A percentile compares a stretch with the other conserved stretches of the same genome.
phyloP scores from a whole-genome alignment of 768 basidiomycete genomes.

The Lentinula boryana region DNA sequence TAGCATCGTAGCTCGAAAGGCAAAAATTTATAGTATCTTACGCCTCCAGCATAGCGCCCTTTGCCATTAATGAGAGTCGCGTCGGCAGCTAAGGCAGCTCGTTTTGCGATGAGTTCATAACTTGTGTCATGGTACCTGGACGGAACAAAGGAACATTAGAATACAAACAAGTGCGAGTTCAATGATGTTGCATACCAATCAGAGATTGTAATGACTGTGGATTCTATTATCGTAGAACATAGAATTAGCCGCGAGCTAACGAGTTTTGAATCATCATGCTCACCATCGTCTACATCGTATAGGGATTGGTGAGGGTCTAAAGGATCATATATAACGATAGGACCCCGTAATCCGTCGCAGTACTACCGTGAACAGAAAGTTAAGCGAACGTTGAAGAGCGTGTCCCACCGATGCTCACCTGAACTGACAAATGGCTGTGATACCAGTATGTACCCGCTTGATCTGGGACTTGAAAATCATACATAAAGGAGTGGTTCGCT shows the following conservation, averaged over 20 bases:
- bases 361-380: background rate
- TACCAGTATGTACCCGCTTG: slow-evolving; percentile 38
- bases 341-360: slow-evolving; percentile 23
- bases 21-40: slow-evolving; percentile 14
- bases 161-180: background rate
- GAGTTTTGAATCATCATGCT: background rate
- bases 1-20: background rate
- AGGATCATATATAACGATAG: slow-evolving; percentile 29
- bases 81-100: slow-evolving; percentile 11
- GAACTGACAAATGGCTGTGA: slow-evolving; percentile 30
- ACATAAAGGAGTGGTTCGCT: slow-evolving; percentile 13
- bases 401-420: slow-evolving; percentile 5
- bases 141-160: background rate
- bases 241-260: background rate
- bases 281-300: slow-evolving; percentile 41
- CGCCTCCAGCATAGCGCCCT: slow-evolving; percentile 33
- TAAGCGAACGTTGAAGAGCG: background rate
- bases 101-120: slow-evolving; percentile 13
- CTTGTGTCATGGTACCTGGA: slow-evolving; percentile 31
- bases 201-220: slow-evolving; percentile 12
- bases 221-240: background rate
- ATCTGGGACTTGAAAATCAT: slow-evolving; percentile 14
- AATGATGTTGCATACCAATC: background rate
- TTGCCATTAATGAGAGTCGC: slow-evolving; percentile 41
- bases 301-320: slow-evolving; percentile 32